Base-by-base conservation (phyloP, 192 early-diverging fungal genomes). In the Coemansia sp. region DNA sequence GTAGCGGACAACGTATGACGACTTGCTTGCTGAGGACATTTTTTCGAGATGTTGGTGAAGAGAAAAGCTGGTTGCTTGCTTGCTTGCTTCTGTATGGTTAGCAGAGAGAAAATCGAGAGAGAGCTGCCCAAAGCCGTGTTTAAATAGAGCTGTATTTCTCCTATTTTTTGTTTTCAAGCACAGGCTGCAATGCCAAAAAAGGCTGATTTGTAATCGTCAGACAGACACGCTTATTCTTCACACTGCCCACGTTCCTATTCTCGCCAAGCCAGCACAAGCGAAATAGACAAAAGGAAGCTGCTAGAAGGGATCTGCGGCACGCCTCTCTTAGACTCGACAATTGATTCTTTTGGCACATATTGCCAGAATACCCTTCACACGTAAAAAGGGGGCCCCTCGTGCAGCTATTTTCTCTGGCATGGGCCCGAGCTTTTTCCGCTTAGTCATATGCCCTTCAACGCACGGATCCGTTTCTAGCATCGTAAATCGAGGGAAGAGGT, bases 381-480 rank as follows among this genome's bases (percentile, higher is more conserved):
- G 8, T 32, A 16, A 42, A 42, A 34, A 34, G 9, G 39, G 39
- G 39, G 39, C 2, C 39, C 39, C 39, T 42, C 11, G 13, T 42
- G 39, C 39, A 42, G 39, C 8, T 42, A 8, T 16, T 42, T 16
- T 10, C 8, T 42, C 11, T 4, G n/a, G 8, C 1, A 39, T 28
- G 30, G 55, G 55, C 34, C 55, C 55, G 55, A 57, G 55, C 55
- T 34, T 50, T 28, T 28, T 24, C 42, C 55, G 55, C 22, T 2
- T 57, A 5, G 55, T 22, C 18, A 63, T 5, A 46, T 63, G 49
- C 29, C 0, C 8, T 49, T 62, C 24, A n/a, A 62, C 3, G 1
- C 6, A n/a, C 3, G 60, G 60, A 23, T 62, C 60, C 4, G 49
- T n/a, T 11, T 62, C n/a, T n/a, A n/a, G n/a, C n/a, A n/a, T n/a